Evolutionary conservation across 2,329 filamentous ascomycete species (phyloP).

Genomic region (Myriangium duriaei): DNA sequence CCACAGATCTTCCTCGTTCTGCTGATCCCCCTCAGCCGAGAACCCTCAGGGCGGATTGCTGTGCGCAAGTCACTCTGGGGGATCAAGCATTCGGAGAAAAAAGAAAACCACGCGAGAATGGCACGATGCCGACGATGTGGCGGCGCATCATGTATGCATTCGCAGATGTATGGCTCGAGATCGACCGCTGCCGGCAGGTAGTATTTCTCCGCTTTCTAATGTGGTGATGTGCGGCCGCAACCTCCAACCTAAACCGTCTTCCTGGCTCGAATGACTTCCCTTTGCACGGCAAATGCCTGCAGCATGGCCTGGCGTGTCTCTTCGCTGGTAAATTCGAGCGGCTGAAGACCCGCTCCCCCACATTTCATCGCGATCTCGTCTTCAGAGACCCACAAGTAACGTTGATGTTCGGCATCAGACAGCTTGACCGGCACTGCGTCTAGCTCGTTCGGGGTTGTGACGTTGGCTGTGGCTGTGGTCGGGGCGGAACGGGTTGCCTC

Average conservation of each 20-base stretch:
- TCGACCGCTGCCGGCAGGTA: background rate
- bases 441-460: background rate
- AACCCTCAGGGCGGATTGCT: background rate
- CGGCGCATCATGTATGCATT: background rate
- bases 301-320: constrained; percentile 9
- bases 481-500: constrained; percentile 6
- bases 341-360: constrained; percentile 12
- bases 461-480: background rate
- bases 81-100: too few species aligned
- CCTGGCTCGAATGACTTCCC: constrained; percentile 9
- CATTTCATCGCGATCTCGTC: constrained; percentile 25
- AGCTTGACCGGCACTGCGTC: constrained; percentile 3
- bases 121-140: background rate
- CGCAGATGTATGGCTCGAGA: background rate
- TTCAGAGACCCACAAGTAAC: constrained; percentile 28
- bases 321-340: constrained; percentile 21
- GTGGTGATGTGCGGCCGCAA: background rate
- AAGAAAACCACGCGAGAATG: background rate
- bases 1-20: background rate
- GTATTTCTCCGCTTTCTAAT: background rate
- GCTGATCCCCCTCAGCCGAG: background rate
- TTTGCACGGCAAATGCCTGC: constrained; percentile 12
- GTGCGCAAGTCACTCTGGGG: too few species aligned
- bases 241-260: background rate
- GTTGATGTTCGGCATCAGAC: constrained; percentile 27